Evolutionary conservation across 345 rosid species (phyloP).

Genomic region (Excoecaria cochinchinensis): DNA sequence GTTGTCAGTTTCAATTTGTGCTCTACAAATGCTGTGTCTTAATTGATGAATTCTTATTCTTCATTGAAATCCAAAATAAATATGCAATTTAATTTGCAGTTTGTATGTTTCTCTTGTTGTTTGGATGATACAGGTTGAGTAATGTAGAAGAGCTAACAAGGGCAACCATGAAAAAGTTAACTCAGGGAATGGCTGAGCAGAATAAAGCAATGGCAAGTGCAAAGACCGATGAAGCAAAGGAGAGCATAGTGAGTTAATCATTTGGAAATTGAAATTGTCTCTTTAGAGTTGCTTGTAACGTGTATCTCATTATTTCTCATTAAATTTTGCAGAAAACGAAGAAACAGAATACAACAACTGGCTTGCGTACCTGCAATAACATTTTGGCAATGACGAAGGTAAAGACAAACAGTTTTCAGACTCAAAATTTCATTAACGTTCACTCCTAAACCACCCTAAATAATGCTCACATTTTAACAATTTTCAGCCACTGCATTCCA

Average conservation of each 20-base stretch:
- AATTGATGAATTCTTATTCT: not conserved
- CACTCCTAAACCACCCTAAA: constrained; percentile 3
- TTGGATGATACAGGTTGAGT: constrained; percentile 55
- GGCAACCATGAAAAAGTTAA: constrained; percentile 88
- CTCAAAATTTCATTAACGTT: not conserved
- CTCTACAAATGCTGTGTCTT: not conserved
- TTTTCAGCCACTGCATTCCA: constrained; percentile 79
- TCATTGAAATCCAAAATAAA: not conserved
- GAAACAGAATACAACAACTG: constrained; percentile 81
- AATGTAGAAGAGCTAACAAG: constrained; percentile 84
- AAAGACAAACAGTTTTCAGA: not conserved
- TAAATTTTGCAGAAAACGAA: constrained; percentile 66
- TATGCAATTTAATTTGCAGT: not conserved
- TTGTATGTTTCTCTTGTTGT: not conserved
- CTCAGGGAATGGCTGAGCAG: constrained; percentile 89
- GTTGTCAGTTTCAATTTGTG: not conserved
- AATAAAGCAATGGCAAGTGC: constrained; percentile 97
- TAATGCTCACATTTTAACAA: constrained; percentile 18
- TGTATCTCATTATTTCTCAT: constrained; percentile 3
- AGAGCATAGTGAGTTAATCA: constrained; percentile 58
- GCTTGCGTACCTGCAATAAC: constrained; percentile 91
- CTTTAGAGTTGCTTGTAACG: constrained; percentile 1
- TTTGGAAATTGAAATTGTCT: not conserved
- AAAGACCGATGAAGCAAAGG: constrained; percentile 88
- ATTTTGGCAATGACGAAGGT: constrained; percentile 98